Base-by-base conservation (phyloP, 306 rosid species). In the Fragaria vesca region DNA sequence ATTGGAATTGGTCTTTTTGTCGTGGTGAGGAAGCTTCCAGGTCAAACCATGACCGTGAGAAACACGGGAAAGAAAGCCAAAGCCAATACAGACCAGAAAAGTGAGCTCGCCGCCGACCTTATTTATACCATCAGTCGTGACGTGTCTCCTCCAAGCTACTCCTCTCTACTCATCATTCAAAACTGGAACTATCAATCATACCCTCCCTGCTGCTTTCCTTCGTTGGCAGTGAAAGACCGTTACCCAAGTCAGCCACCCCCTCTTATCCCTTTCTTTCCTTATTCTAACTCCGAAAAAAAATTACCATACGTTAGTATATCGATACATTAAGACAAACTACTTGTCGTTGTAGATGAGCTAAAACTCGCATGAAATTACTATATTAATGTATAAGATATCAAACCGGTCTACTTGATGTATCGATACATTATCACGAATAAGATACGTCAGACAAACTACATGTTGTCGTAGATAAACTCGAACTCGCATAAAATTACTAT, bases 41-140 rank as follows among this genome's bases (percentile, higher is more conserved):
- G 78, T 75, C 78, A 30, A n/a, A 61, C 71, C 46, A 30, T 20
- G 34, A 46, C 78, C 78, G 71, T 45, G 57, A 18, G 60, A 30
- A 75, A 46, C 78, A 62, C 71, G 78, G 78, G 60, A 63, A 48
- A 48, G 54, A 15, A 43, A 57, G 8, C 20, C 34, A 58, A 81
- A 28, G 18, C 46, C 40, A 30, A 46, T 7, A 38, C 55, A 79
- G 73, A 76, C 52, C 52, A 8, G 66, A 58, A 40, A 18, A 8
- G 61, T 21, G 40, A 74, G 55, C 34, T 30, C 79, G 67, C 83
- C 83, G 85, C 86, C 82, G 75, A 26, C 30, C 71, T 8, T n/a
- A 75, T 66, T 76, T 55, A 83, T 81, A 81, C 82, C 82, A 16
- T 43, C n/a, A 26, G 1, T 50, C 34, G 32, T 46, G 80, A 81